Conservation (phyloP, 176 grass and related monocot genomes). For the Oryza nivara region DNA sequence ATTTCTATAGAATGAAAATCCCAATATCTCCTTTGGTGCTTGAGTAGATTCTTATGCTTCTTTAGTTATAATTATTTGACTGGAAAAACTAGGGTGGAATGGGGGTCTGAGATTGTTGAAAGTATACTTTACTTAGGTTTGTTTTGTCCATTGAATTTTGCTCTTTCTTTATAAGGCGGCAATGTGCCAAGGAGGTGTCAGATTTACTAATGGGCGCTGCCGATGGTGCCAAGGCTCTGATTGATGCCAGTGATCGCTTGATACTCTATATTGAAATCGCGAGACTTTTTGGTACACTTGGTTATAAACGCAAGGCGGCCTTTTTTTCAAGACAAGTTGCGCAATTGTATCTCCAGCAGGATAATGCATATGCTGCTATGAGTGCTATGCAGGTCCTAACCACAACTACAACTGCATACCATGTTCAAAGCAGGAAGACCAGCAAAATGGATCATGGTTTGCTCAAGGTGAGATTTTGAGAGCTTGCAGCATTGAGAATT, state of each 20-base stretch:
- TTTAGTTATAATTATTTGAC: neutral
- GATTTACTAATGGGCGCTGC: conserved; percentile 98
- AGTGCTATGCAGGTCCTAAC: conserved; percentile 98
- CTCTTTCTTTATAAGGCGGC: conserved; percentile 56
- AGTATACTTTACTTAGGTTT: conserved; percentile 31
- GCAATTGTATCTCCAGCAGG: conserved; percentile 96
- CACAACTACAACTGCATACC: conserved; percentile 86
- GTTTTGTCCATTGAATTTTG: neutral
- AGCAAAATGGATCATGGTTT: conserved; percentile 40
- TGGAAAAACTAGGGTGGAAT: conserved; percentile 13
- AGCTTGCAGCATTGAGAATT: conserved; percentile 13
- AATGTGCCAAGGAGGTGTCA: conserved; percentile 88
- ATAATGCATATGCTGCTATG: conserved; percentile 85
- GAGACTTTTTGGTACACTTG: conserved; percentile 91
- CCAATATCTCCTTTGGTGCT: neutral
- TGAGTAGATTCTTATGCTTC: neutral
- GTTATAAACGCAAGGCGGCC: conserved; percentile 92
- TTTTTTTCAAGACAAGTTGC: conserved; percentile 99
- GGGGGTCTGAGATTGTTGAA: conserved; percentile 22
- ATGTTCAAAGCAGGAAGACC: conserved; percentile 90
- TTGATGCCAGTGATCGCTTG: conserved; percentile 91
- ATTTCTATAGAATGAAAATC: conserved; percentile 18
- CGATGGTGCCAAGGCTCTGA: conserved; percentile 96
- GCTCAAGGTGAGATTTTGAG: conserved; percentile 42
- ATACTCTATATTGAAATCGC: conserved; percentile 97